Evolutionary conservation across 331 rosid genomes (phyloP).

Genomic region (Acacia pycnantha): DNA sequence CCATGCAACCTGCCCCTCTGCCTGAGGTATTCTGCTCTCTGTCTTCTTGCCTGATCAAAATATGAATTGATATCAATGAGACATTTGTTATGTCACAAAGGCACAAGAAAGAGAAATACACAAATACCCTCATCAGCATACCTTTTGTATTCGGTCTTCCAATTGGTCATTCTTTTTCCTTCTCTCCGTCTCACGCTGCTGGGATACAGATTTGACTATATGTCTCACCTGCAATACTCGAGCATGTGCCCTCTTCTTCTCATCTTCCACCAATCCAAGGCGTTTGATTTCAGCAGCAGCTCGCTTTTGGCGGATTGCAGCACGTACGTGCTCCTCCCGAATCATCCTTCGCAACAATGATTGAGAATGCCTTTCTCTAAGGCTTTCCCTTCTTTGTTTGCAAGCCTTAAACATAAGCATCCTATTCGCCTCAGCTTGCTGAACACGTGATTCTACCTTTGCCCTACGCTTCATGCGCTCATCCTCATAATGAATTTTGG

Average conservation of each 20-base stretch:
- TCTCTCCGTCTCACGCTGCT: conserved; percentile 89
- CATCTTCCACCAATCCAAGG: conserved; percentile 73
- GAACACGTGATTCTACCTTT: conserved; percentile 78
- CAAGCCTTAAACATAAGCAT: conserved; percentile 77
- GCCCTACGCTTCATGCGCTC: conserved; percentile 71
- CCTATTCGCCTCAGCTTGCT: conserved; percentile 88
- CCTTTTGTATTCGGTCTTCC: conserved; percentile 94
- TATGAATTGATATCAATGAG: not conserved
- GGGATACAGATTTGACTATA: conserved; percentile 77
- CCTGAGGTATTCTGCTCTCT: conserved; percentile 86
- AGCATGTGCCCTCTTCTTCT: conserved; percentile 81
- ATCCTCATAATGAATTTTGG: conserved; percentile 71
- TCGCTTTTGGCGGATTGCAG: conserved; percentile 87
- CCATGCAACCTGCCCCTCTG: conserved; percentile 66
- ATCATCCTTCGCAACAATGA: conserved; percentile 73
- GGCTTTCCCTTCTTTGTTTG: conserved; percentile 79
- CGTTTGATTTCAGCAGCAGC: conserved; percentile 89
- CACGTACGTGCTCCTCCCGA: conserved; percentile 84
- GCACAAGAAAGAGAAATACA: not conserved
- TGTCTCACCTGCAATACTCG: conserved; percentile 69
- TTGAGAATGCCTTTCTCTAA: conserved; percentile 85
- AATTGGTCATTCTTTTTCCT: conserved; percentile 71
- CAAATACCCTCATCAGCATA: conserved; percentile 30
- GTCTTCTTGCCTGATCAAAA: conserved; percentile 74
- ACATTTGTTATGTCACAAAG: not conserved